These are phyloP conservation scores for Lactifluus echinatus DNA, from an alignment of 768 basidiomycete genomes.

Conservation along the genomic window DNA sequence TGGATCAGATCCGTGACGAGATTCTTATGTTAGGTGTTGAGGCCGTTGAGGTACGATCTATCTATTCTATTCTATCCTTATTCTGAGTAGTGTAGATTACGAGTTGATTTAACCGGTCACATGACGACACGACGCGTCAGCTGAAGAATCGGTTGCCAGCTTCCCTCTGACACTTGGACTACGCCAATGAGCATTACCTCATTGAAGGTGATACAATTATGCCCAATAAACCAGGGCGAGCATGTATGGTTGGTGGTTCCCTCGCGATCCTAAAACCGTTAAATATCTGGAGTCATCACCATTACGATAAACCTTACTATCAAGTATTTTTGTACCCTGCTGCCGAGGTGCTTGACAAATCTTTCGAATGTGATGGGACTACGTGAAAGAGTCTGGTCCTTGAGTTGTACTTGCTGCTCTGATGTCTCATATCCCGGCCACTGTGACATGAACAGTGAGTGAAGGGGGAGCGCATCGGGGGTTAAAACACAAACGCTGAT, in stretches of 20 bases:
- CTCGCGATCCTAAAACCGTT: slow-evolving; percentile 6
- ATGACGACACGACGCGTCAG: slow-evolving; percentile 1
- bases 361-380: neutral
- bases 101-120: too few species aligned
- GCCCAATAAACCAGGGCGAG: neutral
- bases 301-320: neutral
- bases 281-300: neutral
- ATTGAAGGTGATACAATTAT: neutral
- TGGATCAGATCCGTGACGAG: neutral
- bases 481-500: slow-evolving; percentile 3
- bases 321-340: slow-evolving; percentile 4
- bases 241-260: neutral
- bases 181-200: slow-evolving; percentile 16
- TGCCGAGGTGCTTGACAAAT: slow-evolving; percentile 13
- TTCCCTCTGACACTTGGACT: slow-evolving; percentile 16
- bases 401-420: slow-evolving; percentile 8
- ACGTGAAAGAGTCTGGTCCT: neutral
- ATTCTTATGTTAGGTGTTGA: too few species aligned
- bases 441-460: neutral
- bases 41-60: neutral
- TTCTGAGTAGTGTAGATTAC: too few species aligned
- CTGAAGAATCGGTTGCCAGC: slow-evolving; percentile 18
- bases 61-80: too few species aligned
- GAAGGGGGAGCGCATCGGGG: neutral
- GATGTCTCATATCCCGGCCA: slow-evolving; percentile 13